Evolutionary conservation across 768 basidiomycete genomes (phyloP).

Genomic region (Paxillus rubicundulus): DNA sequence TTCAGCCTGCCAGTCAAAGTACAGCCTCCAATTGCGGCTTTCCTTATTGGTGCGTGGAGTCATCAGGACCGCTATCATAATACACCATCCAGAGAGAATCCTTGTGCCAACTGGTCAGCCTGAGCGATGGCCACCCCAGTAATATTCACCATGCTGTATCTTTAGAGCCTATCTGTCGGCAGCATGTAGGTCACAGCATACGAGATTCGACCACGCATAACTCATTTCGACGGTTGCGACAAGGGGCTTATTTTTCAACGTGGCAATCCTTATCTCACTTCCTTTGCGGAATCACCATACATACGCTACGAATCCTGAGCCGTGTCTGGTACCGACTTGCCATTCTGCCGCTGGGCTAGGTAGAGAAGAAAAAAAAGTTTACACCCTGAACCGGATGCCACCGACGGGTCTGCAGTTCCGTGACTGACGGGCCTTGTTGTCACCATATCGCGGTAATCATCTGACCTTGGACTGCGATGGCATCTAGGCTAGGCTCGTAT

Average conservation of each 20-base stretch:
- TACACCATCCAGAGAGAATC: background rate
- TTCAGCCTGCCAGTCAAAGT: constrained; percentile 6
- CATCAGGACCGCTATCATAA: constrained; percentile 19
- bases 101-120: too few species aligned
- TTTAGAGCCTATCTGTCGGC: constrained; percentile 11
- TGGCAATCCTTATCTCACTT: background rate
- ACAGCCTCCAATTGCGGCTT: constrained; percentile 1
- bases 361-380: constrained; percentile 6
- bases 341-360: background rate
- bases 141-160: background rate
- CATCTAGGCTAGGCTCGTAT: constrained; percentile 17
- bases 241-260: background rate
- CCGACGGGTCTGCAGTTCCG: constrained; percentile 11
- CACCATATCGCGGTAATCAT: constrained; percentile 13
- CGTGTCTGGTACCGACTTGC: background rate
- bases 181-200: too few species aligned
- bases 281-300: background rate
- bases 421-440: constrained; percentile 15
- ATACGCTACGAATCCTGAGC: background rate
- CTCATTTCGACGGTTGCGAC: background rate
- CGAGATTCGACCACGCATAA: constrained; percentile 15
- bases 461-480: background rate
- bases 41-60: constrained; percentile 8
- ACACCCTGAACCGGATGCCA: constrained; percentile 3
- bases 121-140: too few species aligned